A percentile compares a stretch with the other conserved stretches of the same genome.
Evolutionary conservation across 208 protist species (phyloP).

Genomic region (Acanthamoeba royreba): DNA sequence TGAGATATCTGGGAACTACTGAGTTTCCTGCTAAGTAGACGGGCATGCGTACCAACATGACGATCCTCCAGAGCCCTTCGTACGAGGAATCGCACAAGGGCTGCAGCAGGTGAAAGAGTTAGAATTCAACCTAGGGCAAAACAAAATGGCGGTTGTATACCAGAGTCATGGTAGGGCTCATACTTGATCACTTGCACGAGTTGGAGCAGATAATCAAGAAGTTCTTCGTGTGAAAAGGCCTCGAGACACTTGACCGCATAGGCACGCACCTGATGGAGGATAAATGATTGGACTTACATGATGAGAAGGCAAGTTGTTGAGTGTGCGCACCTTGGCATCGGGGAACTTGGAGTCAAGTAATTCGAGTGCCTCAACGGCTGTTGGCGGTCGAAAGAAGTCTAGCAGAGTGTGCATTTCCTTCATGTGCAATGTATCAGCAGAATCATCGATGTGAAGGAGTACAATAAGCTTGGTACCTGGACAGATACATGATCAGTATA

Average conservation of each 20-base stretch:
- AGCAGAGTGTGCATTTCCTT: too few species aligned
- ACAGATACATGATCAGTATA: not conserved
- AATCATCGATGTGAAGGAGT: too few species aligned
- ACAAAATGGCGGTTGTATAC: too few species aligned
- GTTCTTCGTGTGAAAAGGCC: slow-evolving; percentile 60
- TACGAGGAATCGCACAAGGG: slow-evolving; percentile 80
- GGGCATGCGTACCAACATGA: too few species aligned
- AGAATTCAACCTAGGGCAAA: too few species aligned
- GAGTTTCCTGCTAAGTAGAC: too few species aligned
- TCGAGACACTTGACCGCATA: slow-evolving; percentile 68
- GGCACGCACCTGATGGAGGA: not conserved
- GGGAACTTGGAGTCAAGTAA: slow-evolving; percentile 80
- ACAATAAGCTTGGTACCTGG: not conserved
- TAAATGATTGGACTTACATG: not conserved
- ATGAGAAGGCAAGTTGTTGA: too few species aligned
- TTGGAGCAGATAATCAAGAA: slow-evolving; percentile 74
- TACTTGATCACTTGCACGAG: slow-evolving; percentile 83
- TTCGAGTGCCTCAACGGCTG: slow-evolving; percentile 72
- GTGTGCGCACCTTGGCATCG: too few species aligned
- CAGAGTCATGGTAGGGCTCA: slow-evolving; percentile 84
- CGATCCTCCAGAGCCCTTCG: slow-evolving; percentile 78
- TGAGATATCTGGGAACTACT: too few species aligned
- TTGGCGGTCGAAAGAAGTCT: too few species aligned
- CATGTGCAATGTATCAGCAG: too few species aligned
- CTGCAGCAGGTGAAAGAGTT: too few species aligned